Conservation (phyloP, 805 yeast genomes). For the Maudiozyma serrabonitensis region DNA sequence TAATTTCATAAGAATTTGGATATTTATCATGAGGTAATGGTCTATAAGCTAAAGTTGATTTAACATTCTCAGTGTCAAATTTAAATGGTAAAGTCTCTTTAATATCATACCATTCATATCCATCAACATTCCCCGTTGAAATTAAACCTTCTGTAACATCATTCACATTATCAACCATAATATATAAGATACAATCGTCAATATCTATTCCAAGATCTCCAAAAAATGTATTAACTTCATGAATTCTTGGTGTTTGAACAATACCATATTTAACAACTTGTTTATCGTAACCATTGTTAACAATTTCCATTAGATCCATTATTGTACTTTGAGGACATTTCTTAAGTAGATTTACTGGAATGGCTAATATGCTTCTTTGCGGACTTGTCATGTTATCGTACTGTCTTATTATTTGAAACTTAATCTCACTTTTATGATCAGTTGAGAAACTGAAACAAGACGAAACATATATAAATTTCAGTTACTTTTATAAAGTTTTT, state of each 20-base stretch:
- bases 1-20: conserved; percentile 32
- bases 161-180: neutral
- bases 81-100: neutral
- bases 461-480: neutral
- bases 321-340: conserved; percentile 1
- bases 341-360: neutral
- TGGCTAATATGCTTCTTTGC: neutral
- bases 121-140: neutral
- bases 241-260: conserved; percentile 1
- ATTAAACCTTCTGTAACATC: neutral
- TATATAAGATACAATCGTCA: neutral
- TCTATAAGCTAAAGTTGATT: conserved; percentile 32
- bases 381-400: neutral
- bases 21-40: conserved; percentile 10
- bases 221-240: neutral
- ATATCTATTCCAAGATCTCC: neutral
- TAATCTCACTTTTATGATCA: no score
- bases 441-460: no score
- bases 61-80: conserved; percentile 5
- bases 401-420: neutral
- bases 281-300: conserved; percentile 1
- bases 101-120: neutral
- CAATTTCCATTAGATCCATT: neutral
- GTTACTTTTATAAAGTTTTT: neutral
- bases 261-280: neutral